Percentiles rank a stretch among this genome's conserved stretches.
These are phyloP conservation scores for Penicillium capsulatum DNA, from an alignment of 2,329 filamentous ascomycete genomes.

Conservation along the genomic window DNA sequence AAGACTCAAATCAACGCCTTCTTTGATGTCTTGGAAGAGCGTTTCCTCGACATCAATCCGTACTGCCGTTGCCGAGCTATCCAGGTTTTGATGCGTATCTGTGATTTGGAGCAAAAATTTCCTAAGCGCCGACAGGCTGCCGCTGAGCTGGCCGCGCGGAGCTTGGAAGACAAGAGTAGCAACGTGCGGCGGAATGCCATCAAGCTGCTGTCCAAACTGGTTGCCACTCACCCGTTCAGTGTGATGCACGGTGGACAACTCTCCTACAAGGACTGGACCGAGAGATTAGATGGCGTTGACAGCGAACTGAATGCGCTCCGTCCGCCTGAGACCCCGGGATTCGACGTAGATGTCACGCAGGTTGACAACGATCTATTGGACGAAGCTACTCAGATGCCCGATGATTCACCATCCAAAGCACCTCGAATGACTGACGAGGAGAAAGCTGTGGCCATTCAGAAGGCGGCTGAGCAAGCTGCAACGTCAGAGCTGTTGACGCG, in stretches of 20 bases:
- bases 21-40: conserved; percentile 92
- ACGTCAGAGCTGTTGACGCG: conserved; percentile 85
- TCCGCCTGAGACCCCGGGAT: conserved; percentile 66
- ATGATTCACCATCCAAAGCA: conserved; percentile 61
- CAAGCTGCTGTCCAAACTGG: conserved; percentile 79
- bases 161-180: conserved; percentile 95
- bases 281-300: conserved; percentile 76
- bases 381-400: conserved; percentile 76
- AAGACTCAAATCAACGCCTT: conserved; percentile 95
- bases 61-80: conserved; percentile 90
- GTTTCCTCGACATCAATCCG: conserved; percentile 93
- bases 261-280: conserved; percentile 78
- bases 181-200: conserved; percentile 94
- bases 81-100: conserved; percentile 88
- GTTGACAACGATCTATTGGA: conserved; percentile 77
- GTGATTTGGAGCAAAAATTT: conserved; percentile 93
- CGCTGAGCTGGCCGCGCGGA: conserved; percentile 80
- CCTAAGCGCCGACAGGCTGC: conserved; percentile 85
- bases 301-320: conserved; percentile 75
- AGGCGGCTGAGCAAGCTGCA: conserved; percentile 79
- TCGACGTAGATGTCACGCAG: conserved; percentile 66
- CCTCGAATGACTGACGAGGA: conserved; percentile 73
- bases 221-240: conserved; percentile 92
- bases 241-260: conserved; percentile 86
- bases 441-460: conserved; percentile 66